Evolutionary conservation across 306 rosid genomes (phyloP).

Genomic region (Ammopiptanthus mongolicus): DNA sequence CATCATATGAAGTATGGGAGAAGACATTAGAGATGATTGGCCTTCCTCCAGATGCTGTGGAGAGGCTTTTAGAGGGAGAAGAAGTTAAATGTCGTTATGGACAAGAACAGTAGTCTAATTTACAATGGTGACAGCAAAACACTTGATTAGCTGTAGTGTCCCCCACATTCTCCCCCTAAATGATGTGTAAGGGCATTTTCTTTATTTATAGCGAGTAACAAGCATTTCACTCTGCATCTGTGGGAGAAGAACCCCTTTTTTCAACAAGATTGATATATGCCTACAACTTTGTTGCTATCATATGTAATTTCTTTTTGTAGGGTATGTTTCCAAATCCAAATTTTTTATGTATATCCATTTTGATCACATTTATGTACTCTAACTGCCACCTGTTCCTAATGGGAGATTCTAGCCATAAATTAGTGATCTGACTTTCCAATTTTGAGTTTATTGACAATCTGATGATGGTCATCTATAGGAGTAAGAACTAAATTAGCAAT

Average conservation of each 20-base stretch:
- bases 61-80: slow-evolving; percentile 77
- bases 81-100: slow-evolving; percentile 61
- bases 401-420: not conserved
- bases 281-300: not conserved
- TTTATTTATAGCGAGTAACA: slow-evolving; percentile 6
- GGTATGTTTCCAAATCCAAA: slow-evolving; percentile 10
- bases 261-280: not conserved
- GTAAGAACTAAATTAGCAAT: slow-evolving; percentile 9
- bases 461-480: slow-evolving; percentile 14
- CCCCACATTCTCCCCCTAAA: not conserved
- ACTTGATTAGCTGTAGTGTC: not conserved
- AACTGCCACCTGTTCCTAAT: not conserved
- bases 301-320: not conserved
- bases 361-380: not conserved
- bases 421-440: not conserved
- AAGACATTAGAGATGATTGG: slow-evolving; percentile 86
- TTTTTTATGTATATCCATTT: not conserved
- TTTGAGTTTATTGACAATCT: not conserved
- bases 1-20: slow-evolving; percentile 73
- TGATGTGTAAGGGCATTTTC: slow-evolving; percentile 1
- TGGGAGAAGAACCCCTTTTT: not conserved
- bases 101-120: slow-evolving; percentile 30
- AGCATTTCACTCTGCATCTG: slow-evolving; percentile 1
- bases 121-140: not conserved
- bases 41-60: slow-evolving; percentile 71